These are phyloP conservation scores for Larix sibirica DNA, from an alignment of 83 land plant genomes.

Conservation along the genomic window DNA sequence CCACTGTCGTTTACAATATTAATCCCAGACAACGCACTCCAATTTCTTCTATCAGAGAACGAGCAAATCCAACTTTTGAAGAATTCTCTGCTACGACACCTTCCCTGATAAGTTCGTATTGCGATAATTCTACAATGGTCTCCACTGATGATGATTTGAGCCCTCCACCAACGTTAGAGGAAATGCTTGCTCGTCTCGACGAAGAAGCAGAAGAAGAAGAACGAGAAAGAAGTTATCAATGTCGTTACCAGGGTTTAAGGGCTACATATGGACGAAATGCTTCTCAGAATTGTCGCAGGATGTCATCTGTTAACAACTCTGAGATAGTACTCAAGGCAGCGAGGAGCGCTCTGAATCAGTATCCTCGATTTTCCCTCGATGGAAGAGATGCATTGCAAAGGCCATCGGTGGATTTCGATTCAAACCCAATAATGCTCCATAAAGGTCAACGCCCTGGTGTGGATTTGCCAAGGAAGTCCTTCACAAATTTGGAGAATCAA, in stretches of 20 bases:
- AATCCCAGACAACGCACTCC: no score
- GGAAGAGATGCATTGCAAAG: slow-evolving; percentile 66
- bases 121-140: background rate
- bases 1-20: background rate
- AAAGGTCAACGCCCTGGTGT: background rate
- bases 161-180: background rate
- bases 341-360: slow-evolving; percentile 64
- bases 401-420: slow-evolving; percentile 31
- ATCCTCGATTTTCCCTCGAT: slow-evolving; percentile 67
- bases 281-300: slow-evolving; percentile 18
- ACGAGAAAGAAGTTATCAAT: background rate
- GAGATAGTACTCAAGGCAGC: slow-evolving; percentile 56
- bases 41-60: no score
- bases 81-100: background rate
- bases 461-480: background rate
- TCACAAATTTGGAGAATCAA: background rate
- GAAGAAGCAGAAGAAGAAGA: background rate
- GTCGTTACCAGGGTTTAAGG: background rate
- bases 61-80: background rate
- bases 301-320: slow-evolving; percentile 64
- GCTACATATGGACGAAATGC: background rate
- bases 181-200: background rate
- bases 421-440: no score
- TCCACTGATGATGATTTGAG: background rate
- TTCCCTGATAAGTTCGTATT: background rate